A percentile compares a stretch with the other conserved stretches of the same genome.
Evolutionary conservation across 148 eudicot species (phyloP).

Genomic region (Simmondsia chinensis): DNA sequence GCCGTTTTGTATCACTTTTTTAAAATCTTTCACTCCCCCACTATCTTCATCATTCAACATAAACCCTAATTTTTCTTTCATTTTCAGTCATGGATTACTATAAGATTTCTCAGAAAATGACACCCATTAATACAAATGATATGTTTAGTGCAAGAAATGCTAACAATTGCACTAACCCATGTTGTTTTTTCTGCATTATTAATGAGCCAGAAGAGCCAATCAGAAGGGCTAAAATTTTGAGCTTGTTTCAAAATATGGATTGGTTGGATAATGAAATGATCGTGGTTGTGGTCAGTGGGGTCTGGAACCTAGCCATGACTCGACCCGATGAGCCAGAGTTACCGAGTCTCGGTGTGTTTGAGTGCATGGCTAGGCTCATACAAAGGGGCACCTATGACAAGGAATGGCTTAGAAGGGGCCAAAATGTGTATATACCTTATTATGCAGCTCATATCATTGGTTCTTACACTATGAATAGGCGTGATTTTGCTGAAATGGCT

Average conservation of each 20-base stretch:
- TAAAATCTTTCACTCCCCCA: no score
- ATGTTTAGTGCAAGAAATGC: not conserved
- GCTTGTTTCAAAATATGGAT: constrained; percentile 29
- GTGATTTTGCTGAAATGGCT: constrained; percentile 33
- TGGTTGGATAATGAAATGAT: constrained; percentile 26
- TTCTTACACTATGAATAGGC: constrained; percentile 56
- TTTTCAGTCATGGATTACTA: no score
- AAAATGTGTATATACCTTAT: constrained; percentile 53
- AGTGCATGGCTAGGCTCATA: constrained; percentile 41
- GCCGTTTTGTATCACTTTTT: no score
- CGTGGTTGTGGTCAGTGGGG: constrained; percentile 33
- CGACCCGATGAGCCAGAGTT: constrained; percentile 40
- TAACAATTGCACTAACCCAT: constrained; percentile 20
- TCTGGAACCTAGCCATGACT: constrained; percentile 61
- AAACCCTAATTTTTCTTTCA: no score
- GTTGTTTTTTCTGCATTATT: constrained; percentile 61
- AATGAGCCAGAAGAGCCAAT: constrained; percentile 25
- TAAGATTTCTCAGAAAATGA: no score
- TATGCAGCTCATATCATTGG: constrained; percentile 67
- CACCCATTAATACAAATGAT: constrained; percentile 3
- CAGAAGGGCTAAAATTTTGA: constrained; percentile 23
- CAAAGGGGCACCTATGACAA: constrained; percentile 27
- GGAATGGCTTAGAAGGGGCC: constrained; percentile 41
- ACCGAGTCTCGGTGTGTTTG: constrained; percentile 54
- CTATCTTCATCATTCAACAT: no score